Evolutionary conservation across 1,284 basidiomycete genomes (phyloP).

Genomic region (Tilletia setariae): DNA sequence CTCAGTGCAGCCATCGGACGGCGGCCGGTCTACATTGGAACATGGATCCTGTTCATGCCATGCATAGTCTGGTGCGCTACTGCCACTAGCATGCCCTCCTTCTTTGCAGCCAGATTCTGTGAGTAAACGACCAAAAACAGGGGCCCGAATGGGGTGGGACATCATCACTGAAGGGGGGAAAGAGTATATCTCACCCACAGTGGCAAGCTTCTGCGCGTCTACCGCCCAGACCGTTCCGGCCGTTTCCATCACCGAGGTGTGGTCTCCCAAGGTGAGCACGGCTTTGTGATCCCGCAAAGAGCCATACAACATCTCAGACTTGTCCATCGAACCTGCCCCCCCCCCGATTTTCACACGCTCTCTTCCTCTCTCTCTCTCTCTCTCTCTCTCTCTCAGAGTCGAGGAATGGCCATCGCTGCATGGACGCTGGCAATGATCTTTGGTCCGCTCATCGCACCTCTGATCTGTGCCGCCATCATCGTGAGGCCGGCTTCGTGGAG

Average conservation of each 20-base stretch:
- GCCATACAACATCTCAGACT: too few relatives aligned
- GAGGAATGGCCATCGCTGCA: constrained; percentile 52
- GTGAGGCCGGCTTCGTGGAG: constrained; percentile 38
- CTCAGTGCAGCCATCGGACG: constrained; percentile 45
- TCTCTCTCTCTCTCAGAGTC: constrained; percentile 28
- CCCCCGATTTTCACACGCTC: background rate
- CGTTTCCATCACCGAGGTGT: background rate
- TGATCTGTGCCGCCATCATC: constrained; percentile 51
- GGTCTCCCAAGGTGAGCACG: background rate
- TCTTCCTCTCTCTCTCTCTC: background rate
- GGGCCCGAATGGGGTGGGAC: too few relatives aligned
- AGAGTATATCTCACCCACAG: too few relatives aligned
- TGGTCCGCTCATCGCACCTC: constrained; percentile 51
- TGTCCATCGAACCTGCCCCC: background rate
- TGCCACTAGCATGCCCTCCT: constrained; percentile 33
- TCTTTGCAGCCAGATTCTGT: constrained; percentile 35
- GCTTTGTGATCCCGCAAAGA: background rate
- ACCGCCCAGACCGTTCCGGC: background rate
- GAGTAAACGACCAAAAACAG: constrained; percentile 2
- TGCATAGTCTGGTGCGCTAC: constrained; percentile 52
- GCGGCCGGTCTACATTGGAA: constrained; percentile 52
- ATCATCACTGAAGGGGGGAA: too few relatives aligned
- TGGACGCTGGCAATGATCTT: constrained; percentile 43
- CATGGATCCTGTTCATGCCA: constrained; percentile 52
- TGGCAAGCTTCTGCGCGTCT: background rate